Percentiles rank a stretch among this genome's conserved stretches.
phyloP scores from a whole-genome alignment of 2,329 filamentous ascomycete genomes.

The Ceratocystis destructans region DNA sequence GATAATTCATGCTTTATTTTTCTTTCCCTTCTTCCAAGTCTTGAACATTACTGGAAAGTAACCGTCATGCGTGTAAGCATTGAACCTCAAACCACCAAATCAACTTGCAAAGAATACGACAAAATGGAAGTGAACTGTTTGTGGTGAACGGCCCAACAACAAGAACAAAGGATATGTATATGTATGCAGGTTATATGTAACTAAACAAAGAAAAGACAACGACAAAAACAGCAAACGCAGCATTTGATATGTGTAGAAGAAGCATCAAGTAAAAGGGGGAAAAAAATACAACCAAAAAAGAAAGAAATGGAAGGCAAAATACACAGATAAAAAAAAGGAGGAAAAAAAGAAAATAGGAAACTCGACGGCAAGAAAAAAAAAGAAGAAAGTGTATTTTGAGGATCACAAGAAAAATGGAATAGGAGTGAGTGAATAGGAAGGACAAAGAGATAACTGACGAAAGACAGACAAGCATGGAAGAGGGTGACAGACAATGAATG shows the following conservation, averaged over 20 bases:
- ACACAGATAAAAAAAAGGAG: neutral
- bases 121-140: neutral
- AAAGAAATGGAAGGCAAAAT: neutral
- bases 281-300: constrained; percentile 2
- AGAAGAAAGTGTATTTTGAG: neutral
- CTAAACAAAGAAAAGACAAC: neutral
- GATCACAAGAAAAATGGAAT: neutral
- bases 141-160: neutral
- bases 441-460: neutral
- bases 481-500: neutral
- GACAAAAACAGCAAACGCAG: neutral
- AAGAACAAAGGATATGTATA: constrained; percentile 1
- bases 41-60: neutral
- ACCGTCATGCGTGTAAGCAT: neutral
- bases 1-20: neutral
- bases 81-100: too few species aligned
- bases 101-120: too few species aligned
- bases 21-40: neutral
- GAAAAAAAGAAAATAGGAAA: neutral
- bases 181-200: constrained; percentile 6
- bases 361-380: neutral
- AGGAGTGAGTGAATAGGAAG: neutral
- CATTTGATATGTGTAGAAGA: neutral
- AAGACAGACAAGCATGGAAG: neutral
- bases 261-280: neutral